Base-by-base conservation (phyloP, 306 rosid genomes). In the Begonia loranthoides region DNA sequence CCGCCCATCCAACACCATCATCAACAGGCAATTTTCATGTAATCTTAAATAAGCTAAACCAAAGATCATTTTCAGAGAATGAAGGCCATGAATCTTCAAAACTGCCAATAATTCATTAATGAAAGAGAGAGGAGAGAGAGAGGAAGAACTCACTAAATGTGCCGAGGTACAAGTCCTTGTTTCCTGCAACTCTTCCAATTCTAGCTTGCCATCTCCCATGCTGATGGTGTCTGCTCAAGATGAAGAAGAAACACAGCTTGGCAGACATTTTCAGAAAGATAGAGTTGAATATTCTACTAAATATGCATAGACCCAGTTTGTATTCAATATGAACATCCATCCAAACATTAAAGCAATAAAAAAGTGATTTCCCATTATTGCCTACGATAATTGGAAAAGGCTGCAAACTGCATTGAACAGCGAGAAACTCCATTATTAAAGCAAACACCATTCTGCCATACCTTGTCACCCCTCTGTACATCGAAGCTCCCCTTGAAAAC, bases 171-270 rank as follows among this genome's bases (percentile, higher is more conserved):
- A 92, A 71, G 69, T 92, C 99, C 53, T 92, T 92, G 73, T 92
- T 92, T 56, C 99, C 99, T 10, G 99, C 96, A 56, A 92, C 99
- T 63, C 99, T 73, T 57, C 96, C 99, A 40, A 92, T 92, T 41
- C 99, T 68, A 61, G 99, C 99, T 70, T 92, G 99, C 99, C 99
- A 92, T 73, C 99, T 86, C 66, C 99, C 99, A 83, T 92, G 96
- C 67, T 92, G 99, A 76, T 92, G 99, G 70, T 92, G 99, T 63
- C 99, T 86, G 78, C 36, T 48, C 61, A 56, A 15, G 39, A n/a
- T 9, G 47, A 43, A 43, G 2, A 43, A 43, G 14, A 43, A 10
- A 43, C 12, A 43, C 46, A 43, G 14, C 14, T 43, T 10, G 43
- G 43, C 43, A 39, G 43, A 39, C 10, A 39, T 39, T 39, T 39